Evolutionary conservation across 768 basidiomycete species (phyloP).

Genomic region (Chalciporus piperatus): DNA sequence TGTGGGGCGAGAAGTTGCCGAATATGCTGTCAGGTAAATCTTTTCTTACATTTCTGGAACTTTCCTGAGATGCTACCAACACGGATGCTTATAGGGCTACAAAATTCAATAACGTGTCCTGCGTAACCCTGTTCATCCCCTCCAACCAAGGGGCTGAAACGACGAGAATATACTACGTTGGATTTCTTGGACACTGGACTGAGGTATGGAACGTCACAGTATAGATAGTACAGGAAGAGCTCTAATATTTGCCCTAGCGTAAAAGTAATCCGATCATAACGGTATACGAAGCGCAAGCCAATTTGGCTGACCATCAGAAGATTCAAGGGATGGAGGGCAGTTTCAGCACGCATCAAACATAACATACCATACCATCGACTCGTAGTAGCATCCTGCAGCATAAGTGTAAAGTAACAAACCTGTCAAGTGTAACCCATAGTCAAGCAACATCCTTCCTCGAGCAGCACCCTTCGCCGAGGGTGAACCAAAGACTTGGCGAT

Average conservation of each 20-base stretch:
- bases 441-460: not conserved
- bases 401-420: slow-evolving; percentile 9
- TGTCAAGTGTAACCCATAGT: slow-evolving; percentile 1
- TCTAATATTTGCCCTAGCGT: slow-evolving; percentile 44
- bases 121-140: slow-evolving; percentile 81
- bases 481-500: not conserved
- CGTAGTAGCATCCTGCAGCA: not conserved
- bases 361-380: not conserved
- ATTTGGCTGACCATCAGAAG: slow-evolving; percentile 84
- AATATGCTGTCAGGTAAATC: slow-evolving; percentile 78
- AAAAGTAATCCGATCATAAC: slow-evolving; percentile 78
- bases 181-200: slow-evolving; percentile 79
- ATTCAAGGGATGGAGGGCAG: slow-evolving; percentile 74
- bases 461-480: not conserved
- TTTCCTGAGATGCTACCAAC: not conserved
- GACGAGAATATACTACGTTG: slow-evolving; percentile 77
- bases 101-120: slow-evolving; percentile 81
- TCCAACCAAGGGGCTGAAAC: slow-evolving; percentile 76
- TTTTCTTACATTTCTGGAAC: not conserved
- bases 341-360: slow-evolving; percentile 45
- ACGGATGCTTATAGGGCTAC: slow-evolving; percentile 52
- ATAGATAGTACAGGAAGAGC: not conserved
- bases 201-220: slow-evolving; percentile 46
- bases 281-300: slow-evolving; percentile 86
- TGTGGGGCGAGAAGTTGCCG: slow-evolving; percentile 72